Base-by-base conservation (phyloP, 495 filamentous ascomycete genomes). In the Aspergillus saccharolyticus region DNA sequence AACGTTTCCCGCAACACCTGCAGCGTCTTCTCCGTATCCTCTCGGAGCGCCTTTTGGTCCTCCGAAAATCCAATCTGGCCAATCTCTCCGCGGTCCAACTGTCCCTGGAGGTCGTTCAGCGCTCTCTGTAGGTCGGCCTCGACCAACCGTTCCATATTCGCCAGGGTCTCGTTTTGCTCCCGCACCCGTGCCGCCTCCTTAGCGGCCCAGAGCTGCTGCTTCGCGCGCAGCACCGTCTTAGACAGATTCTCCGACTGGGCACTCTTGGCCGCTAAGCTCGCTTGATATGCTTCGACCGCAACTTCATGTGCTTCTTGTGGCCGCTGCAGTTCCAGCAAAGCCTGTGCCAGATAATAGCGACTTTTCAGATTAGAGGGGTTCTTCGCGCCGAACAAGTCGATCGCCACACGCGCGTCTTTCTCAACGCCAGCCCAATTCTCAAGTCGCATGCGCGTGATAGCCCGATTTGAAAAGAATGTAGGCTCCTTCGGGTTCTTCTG, bases 311-410 rank as follows among this genome's bases (percentile, higher is more conserved):
- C 91, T 61, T 89, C 88, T 57, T 88, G 82, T 20, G 87, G 87
- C 61, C 88, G 83, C 56, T 84, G 73, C 2, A 97, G 78, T 1
- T 79, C 81, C 19, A 96, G 80, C 59, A 95, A 86, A 4, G 91
- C 90, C 68, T 94, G 87, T 4, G 91, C 87, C 10, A 96, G 84
- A 73, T 91, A 87, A 64, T 85, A 92, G 72, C 83, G 83, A 14
- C 88, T 91, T 74, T 98, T 98, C 65, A 96, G 78, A 52, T 66
- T 66, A 42, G 52, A 19, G 2, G 68, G 75, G 62, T 83, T 85
- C 59, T 77, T 73, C 3, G 58, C 45, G 44, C 81, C 73, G 53
- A 80, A 72, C 7, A 96, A 78, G 4, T 83, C 75, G 56, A 98
- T 86, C 51, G 88, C 86, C 43, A 79, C 74, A 20, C 86, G 69